These are phyloP conservation scores for Auricularia sp. DNA, from an alignment of 768 basidiomycete genomes.

Conservation along the genomic window DNA sequence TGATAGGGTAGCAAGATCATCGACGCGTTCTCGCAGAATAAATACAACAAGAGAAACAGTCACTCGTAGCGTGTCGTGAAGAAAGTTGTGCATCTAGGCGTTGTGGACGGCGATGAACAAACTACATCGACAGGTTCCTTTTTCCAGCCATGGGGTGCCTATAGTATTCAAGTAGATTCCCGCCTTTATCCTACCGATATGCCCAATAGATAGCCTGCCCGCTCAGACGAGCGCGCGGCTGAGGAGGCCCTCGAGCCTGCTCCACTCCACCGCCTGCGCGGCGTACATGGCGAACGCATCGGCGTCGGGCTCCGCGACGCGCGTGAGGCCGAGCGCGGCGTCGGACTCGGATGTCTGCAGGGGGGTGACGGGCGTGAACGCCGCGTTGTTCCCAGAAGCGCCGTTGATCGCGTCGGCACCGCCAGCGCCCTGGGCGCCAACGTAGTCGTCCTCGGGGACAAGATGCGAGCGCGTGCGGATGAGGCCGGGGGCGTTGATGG, in stretches of 20 bases:
- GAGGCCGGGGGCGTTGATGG: not conserved
- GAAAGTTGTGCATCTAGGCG: too few species aligned
- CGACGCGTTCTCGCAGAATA: too few species aligned
- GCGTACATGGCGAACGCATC: conserved; percentile 83
- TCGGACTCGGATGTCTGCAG: conserved; percentile 64
- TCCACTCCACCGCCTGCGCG: conserved; percentile 75
- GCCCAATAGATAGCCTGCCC: not conserved
- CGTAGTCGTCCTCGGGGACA: not conserved
- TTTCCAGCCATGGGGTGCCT: not conserved
- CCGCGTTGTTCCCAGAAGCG: conserved; percentile 27
- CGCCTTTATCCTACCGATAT: not conserved
- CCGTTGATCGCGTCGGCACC: conserved; percentile 11
- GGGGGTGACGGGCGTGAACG: conserved; percentile 60
- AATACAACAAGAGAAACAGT: too few species aligned
- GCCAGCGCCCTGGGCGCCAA: conserved; percentile 9
- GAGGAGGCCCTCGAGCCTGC: conserved; percentile 68
- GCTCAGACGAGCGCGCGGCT: conserved; percentile 45
- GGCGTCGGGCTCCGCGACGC: conserved; percentile 73
- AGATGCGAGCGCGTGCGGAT: not conserved
- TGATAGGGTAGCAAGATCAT: too few species aligned
- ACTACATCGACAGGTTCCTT: not conserved
- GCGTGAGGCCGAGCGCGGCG: conserved; percentile 63
- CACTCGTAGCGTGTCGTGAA: too few species aligned
- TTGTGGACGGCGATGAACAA: not conserved
- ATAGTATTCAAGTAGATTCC: not conserved